Evolutionary conservation across 2,329 filamentous ascomycete species (phyloP).

Genomic region (Diaporthe eres): DNA sequence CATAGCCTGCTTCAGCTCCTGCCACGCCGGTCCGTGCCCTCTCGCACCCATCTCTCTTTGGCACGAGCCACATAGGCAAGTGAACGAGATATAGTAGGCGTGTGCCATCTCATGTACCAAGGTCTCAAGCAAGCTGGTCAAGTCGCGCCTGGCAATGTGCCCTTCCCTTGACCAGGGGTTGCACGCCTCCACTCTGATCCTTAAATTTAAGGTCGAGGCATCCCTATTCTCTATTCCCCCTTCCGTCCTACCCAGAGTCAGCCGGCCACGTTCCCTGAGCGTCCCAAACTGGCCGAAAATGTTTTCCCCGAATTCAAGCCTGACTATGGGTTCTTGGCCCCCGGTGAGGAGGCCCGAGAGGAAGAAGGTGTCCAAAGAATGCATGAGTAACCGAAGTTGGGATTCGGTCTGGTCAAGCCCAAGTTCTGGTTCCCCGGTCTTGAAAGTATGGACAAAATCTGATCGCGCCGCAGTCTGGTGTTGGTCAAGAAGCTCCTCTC

Average conservation of each 20-base stretch:
- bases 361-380: not conserved
- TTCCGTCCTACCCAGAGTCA: not conserved
- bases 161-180: too few species aligned
- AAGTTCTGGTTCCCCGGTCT: not conserved
- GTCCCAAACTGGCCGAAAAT: not conserved
- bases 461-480: not conserved
- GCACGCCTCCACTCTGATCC: not conserved
- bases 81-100: not conserved
- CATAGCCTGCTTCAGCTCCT: not conserved
- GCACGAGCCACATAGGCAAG: not conserved
- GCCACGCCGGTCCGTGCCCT: not conserved
- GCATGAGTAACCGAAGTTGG: not conserved
- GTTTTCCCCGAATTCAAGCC: not conserved
- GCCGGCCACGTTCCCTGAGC: accelerated
- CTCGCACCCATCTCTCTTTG: not conserved
- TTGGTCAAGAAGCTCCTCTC: too few species aligned
- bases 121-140: not conserved
- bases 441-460: not conserved
- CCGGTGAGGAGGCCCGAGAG: not conserved
- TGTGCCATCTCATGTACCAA: constrained; percentile 6
- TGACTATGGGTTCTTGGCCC: not conserved
- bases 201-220: too few species aligned
- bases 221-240: too few species aligned
- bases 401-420: not conserved
- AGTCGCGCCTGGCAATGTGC: not conserved